Percentiles rank a stretch among this genome's conserved stretches.
Evolutionary conservation across 31 red algal genomes (phyloP).

Genomic region (Asparagopsis taxiformis): DNA sequence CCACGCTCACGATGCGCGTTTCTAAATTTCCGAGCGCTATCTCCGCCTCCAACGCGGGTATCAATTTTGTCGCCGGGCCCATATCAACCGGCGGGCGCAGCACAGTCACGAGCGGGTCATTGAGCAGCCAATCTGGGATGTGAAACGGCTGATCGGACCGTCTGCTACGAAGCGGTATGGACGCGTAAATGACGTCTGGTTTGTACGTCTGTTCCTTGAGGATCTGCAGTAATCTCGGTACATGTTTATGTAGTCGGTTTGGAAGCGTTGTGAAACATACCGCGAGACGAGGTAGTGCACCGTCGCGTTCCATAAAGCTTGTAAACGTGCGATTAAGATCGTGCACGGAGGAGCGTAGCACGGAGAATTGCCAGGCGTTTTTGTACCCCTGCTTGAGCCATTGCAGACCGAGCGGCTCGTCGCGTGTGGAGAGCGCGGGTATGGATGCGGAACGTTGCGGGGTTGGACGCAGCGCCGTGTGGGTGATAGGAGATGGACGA

Average conservation of each 20-base stretch:
- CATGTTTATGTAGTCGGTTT: conserved; percentile 2
- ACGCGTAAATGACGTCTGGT: conserved; percentile 10
- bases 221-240: not conserved
- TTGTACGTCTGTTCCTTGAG: conserved; percentile 7
- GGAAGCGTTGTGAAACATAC: conserved; percentile 12
- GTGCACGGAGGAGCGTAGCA: not conserved
- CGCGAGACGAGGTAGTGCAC: not conserved
- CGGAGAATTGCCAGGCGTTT: not conserved
- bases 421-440: too few relatives aligned
- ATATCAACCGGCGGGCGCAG: conserved; percentile 9
- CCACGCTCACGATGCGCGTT: conserved; percentile 12
- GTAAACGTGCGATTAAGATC: not conserved
- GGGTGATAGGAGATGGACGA: too few relatives aligned
- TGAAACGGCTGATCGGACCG: conserved; percentile 9
- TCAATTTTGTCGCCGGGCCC: conserved; percentile 28
- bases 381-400: not conserved
- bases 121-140: conserved; percentile 1
- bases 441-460: too few relatives aligned
- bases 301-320: not conserved
- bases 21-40: conserved; percentile 1
- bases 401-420: not conserved
- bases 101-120: conserved; percentile 18
- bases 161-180: not conserved
- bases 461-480: too few relatives aligned
- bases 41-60: conserved; percentile 23